phyloP scores from a whole-genome alignment of 164 flowering plant species.

The Pachysandra terminalis region DNA sequence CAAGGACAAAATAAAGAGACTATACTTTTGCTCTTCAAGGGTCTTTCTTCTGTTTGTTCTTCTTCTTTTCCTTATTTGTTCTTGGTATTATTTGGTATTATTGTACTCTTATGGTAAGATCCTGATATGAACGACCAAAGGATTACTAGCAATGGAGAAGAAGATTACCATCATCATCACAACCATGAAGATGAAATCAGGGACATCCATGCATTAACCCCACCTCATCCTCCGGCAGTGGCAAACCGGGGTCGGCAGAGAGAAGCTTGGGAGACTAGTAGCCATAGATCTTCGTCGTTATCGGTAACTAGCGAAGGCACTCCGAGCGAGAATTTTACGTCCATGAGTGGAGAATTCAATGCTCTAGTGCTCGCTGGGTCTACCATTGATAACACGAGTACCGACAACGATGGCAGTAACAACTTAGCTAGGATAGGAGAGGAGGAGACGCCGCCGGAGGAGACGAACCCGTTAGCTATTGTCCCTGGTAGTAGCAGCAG shows the following conservation, averaged over 20 bases:
- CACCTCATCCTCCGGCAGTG: conserved; percentile 23
- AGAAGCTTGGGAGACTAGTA: conserved; percentile 50
- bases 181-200: no score
- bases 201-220: conserved; percentile 66
- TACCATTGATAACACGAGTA: conserved; percentile 7
- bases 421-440: conserved; percentile 25
- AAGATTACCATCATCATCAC: no score
- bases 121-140: conserved; percentile 28
- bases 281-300: conserved; percentile 47
- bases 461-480: conserved; percentile 40
- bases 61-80: neutral
- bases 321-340: conserved; percentile 4
- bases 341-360: conserved; percentile 25
- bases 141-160: conserved; percentile 11
- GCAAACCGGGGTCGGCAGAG: conserved; percentile 14
- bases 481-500: conserved; percentile 37
- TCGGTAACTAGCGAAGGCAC: conserved; percentile 37
- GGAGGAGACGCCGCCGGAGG: no score
- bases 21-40: no score
- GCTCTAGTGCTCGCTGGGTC: conserved; percentile 50
- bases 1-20: neutral
- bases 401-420: neutral
- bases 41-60: neutral
- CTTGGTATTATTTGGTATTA: neutral
- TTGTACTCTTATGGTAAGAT: neutral